A percentile compares a stretch with the other conserved stretches of the same genome.
Evolutionary conservation across 2,329 filamentous ascomycete species (phyloP).

Genomic region (Dichotomopilus funicola): DNA sequence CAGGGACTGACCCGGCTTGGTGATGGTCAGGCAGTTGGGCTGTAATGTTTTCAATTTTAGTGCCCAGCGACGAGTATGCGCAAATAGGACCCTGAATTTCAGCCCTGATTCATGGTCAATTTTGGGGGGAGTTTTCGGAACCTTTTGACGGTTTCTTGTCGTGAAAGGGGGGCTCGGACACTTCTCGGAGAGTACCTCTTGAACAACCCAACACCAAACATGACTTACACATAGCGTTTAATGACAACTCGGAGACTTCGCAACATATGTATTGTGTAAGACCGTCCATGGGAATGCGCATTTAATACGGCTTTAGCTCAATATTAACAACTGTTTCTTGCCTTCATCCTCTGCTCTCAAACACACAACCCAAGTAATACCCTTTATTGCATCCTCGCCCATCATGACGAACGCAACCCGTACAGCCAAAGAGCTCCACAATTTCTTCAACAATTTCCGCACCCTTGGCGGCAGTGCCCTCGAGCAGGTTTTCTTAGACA

Average conservation of each 20-base stretch:
- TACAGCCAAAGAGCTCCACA: conserved; percentile 11
- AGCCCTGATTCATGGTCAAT: background rate
- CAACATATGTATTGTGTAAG: no score
- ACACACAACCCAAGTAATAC: background rate
- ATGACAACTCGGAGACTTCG: no score
- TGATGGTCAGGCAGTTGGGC: no score
- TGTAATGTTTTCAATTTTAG: no score
- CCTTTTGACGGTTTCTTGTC: background rate
- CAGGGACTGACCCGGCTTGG: no score
- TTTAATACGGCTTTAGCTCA: background rate
- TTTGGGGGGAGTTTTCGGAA: background rate
- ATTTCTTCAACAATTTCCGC: conserved; percentile 14
- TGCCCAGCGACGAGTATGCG: no score
- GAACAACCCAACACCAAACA: background rate
- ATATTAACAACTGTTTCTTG: background rate
- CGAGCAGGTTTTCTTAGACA: conserved; percentile 11
- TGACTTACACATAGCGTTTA: background rate
- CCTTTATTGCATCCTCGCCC: background rate
- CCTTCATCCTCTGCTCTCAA: background rate
- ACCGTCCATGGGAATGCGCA: background rate
- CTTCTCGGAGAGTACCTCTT: background rate
- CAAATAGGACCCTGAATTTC: background rate
- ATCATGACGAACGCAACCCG: conserved; percentile 3
- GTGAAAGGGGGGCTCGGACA: background rate
- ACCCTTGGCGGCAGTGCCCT: background rate